Conservation (phyloP, 306 rosid species). For the Pterocarpus santalinus region DNA sequence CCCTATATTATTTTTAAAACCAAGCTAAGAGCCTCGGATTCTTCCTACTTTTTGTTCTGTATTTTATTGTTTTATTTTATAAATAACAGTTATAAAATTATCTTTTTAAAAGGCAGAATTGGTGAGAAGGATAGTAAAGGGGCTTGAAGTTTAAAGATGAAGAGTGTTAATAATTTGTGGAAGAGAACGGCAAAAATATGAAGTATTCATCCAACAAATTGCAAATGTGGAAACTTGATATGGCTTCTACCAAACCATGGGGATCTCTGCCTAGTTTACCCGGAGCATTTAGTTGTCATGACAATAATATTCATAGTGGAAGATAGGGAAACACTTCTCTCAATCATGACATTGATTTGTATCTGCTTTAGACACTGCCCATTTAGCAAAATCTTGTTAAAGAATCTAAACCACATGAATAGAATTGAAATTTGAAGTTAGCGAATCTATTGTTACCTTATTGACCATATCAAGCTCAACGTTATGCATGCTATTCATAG, state of each 20-base stretch:
- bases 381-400: too few relatives aligned
- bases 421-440: too few relatives aligned
- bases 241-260: slow-evolving; percentile 23
- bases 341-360: too few relatives aligned
- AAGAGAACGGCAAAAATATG: slow-evolving; percentile 14
- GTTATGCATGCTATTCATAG: slow-evolving; percentile 12
- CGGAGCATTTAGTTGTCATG: slow-evolving; percentile 19
- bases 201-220: slow-evolving; percentile 6
- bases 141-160: slow-evolving; percentile 19
- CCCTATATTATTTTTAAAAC: neutral
- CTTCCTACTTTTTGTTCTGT: slow-evolving; percentile 36
- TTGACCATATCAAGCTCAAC: too few relatives aligned
- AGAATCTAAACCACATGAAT: too few relatives aligned
- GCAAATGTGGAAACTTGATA: slow-evolving; percentile 20
- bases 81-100: slow-evolving; percentile 4
- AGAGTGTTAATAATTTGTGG: slow-evolving; percentile 30
- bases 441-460: too few relatives aligned
- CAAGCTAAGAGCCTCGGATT: slow-evolving; percentile 16
- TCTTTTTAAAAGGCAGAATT: slow-evolving; percentile 19
- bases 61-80: slow-evolving; percentile 16
- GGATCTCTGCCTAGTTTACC: slow-evolving; percentile 1
- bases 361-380: too few relatives aligned
- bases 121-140: slow-evolving; percentile 18
- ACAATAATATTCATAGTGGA: slow-evolving; percentile 1
- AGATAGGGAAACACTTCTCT: neutral